Evolutionary conservation across 192 early-diverging fungal species (phyloP).

Genomic region (Umbelopsis ramanniana): DNA sequence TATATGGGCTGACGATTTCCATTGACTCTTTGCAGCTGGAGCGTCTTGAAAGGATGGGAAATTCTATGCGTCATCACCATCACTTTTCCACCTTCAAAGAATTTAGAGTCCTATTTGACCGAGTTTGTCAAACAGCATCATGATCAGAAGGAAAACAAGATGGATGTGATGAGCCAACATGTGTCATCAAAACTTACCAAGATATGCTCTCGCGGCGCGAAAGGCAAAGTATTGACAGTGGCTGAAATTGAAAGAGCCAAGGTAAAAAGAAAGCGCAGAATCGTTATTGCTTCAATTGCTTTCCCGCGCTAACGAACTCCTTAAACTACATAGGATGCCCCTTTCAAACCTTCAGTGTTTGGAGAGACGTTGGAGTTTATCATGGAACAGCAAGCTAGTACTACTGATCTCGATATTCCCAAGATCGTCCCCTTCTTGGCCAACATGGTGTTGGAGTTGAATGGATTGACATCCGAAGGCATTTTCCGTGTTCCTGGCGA

Average conservation of each 20-base stretch:
- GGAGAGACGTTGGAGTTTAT: slow-evolving; percentile 89
- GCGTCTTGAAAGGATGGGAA: slow-evolving; percentile 84
- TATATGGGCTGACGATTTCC: not conserved
- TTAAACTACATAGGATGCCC: slow-evolving; percentile 63
- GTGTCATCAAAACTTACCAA: slow-evolving; percentile 62
- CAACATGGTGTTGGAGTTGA: slow-evolving; percentile 70
- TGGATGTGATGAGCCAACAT: slow-evolving; percentile 55
- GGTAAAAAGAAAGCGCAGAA: slow-evolving; percentile 19
- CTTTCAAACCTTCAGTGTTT: slow-evolving; percentile 87
- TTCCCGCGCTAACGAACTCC: not conserved
- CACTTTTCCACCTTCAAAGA: slow-evolving; percentile 90
- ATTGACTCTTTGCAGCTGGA: slow-evolving; percentile 45
- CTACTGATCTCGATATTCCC: slow-evolving; percentile 68
- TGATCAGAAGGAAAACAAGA: slow-evolving; percentile 50
- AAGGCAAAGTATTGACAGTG: slow-evolving; percentile 74
- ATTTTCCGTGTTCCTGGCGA: slow-evolving; percentile 97
- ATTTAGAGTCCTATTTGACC: slow-evolving; percentile 83
- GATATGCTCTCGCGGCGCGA: slow-evolving; percentile 77
- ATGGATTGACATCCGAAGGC: slow-evolving; percentile 85
- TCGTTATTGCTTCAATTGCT: not conserved
- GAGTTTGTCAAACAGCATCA: slow-evolving; percentile 74
- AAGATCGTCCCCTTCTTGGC: slow-evolving; percentile 83
- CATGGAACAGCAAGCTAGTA: slow-evolving; percentile 65
- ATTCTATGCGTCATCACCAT: slow-evolving; percentile 81
- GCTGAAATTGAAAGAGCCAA: slow-evolving; percentile 72